Percentiles rank a stretch among this genome's conserved stretches.
Evolutionary conservation across 1,284 basidiomycete genomes (phyloP).

Genomic region (Acaromyces ingoldii): DNA sequence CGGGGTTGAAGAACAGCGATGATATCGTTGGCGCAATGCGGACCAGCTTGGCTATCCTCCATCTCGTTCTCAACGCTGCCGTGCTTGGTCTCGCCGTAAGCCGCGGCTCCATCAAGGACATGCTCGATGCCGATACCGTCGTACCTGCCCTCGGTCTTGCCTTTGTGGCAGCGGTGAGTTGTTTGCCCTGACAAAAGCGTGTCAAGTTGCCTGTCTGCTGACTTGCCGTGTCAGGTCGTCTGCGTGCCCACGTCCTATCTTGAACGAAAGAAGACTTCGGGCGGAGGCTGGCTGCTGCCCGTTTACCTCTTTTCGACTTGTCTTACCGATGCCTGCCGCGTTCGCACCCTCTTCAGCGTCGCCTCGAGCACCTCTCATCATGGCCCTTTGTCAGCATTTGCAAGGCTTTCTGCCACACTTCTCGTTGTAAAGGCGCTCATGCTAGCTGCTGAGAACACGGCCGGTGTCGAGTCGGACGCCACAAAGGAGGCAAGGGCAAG

Average conservation of each 20-base stretch:
- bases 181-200: too few relatives aligned
- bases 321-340: conserved; percentile 25
- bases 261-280: conserved; percentile 23
- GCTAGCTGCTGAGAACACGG: conserved; percentile 26
- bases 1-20: too few relatives aligned
- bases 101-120: background rate
- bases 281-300: conserved; percentile 22
- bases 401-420: conserved; percentile 14
- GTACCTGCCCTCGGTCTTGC: conserved; percentile 10
- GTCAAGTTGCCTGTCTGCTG: too few relatives aligned
- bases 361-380: conserved; percentile 21
- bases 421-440: conserved; percentile 24
- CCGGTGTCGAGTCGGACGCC: conserved; percentile 8
- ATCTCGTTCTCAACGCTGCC: conserved; percentile 16
- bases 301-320: conserved; percentile 24
- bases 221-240: background rate
- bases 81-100: conserved; percentile 13
- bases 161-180: conserved; percentile 13
- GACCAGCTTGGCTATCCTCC: conserved; percentile 12
- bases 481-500: conserved; percentile 25
- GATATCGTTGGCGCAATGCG: conserved; percentile 23
- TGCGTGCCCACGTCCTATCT: conserved; percentile 16
- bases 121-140: conserved; percentile 4
- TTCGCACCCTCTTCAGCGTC: conserved; percentile 26
- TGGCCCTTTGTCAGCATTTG: conserved; percentile 14